Evolutionary conservation across 2,329 filamentous ascomycete genomes (phyloP).

Genomic region (Epichloe sylvatica): DNA sequence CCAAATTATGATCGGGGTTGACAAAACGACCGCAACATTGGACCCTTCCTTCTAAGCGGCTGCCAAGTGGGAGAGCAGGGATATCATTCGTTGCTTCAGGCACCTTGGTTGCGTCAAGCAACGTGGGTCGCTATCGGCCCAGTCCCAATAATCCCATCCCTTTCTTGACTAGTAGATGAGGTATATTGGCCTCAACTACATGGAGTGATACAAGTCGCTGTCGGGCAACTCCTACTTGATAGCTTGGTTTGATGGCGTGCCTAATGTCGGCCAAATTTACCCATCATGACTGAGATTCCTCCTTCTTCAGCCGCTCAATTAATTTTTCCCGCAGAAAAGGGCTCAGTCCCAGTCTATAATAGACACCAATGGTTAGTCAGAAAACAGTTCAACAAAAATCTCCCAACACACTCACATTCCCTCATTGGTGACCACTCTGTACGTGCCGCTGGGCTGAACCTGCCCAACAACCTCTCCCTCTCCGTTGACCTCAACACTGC

Average conservation of each 20-base stretch:
- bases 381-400: not conserved
- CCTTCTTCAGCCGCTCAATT: conserved; percentile 35
- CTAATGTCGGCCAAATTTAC: not conserved
- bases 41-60: not conserved
- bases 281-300: conserved; percentile 18
- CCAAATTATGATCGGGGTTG: no score
- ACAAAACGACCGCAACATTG: no score
- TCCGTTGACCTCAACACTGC: conserved; percentile 50
- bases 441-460: conserved; percentile 47
- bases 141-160: not conserved
- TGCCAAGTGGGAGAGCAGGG: not conserved
- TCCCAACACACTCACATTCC: conserved; percentile 43
- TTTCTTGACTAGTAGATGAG: not conserved
- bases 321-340: conserved; percentile 39
- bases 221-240: not conserved
- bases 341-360: conserved; percentile 17
- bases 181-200: not conserved
- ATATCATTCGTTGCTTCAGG: not conserved
- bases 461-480: conserved; percentile 42
- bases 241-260: not conserved
- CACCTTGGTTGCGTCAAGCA: not conserved
- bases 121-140: not conserved
- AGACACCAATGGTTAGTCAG: conserved; percentile 10
- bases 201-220: conserved; percentile 2
- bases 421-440: conserved; percentile 49